Conservation (phyloP, 148 eudicot species). For the Mesembryanthemum crystallinum region DNA sequence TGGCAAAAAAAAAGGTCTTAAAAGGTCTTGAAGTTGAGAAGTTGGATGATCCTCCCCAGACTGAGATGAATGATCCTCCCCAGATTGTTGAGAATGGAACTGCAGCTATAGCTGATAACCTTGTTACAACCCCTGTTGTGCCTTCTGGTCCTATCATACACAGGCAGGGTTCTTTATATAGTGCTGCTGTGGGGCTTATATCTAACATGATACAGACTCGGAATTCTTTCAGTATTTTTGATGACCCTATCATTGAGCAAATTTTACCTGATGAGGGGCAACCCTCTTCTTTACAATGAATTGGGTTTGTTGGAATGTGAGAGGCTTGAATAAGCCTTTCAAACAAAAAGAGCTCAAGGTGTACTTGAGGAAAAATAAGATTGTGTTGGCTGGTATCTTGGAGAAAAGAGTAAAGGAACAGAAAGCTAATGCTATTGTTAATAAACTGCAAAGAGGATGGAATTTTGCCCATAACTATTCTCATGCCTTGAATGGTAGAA, state of each 20-base stretch:
- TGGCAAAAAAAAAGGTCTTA: too few species aligned
- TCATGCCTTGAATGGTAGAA: background rate
- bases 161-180: too few species aligned
- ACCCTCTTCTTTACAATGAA: background rate
- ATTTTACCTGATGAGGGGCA: background rate
- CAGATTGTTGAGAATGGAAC: too few species aligned
- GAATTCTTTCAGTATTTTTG: background rate
- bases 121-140: too few species aligned
- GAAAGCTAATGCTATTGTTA: background rate
- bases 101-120: too few species aligned
- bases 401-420: background rate
- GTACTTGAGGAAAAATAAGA: background rate
- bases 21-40: too few species aligned
- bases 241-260: background rate
- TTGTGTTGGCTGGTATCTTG: background rate
- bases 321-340: too few species aligned
- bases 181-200: too few species aligned
- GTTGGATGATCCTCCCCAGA: too few species aligned
- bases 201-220: too few species aligned
- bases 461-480: background rate
- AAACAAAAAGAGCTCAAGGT: background rate
- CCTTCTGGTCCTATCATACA: too few species aligned
- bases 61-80: too few species aligned
- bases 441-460: background rate
- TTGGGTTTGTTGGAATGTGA: background rate